phyloP scores from a whole-genome alignment of 805 yeast genomes.

The Ogataea henricii region DNA sequence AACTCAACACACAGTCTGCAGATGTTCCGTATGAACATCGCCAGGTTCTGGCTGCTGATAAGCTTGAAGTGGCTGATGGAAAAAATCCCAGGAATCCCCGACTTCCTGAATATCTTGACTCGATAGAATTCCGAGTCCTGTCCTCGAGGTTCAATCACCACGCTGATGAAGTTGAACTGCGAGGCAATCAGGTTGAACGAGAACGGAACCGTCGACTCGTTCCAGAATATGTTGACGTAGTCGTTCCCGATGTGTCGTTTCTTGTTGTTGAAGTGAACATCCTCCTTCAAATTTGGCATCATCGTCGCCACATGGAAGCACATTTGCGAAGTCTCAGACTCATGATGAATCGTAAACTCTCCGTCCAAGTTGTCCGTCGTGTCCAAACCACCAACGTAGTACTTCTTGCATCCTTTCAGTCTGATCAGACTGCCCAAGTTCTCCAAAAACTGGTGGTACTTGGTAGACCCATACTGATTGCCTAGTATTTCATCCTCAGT shows the following conservation, averaged over 20 bases:
- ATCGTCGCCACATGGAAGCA: constrained; percentile 79
- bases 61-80: constrained; percentile 77
- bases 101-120: constrained; percentile 63
- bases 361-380: constrained; percentile 73
- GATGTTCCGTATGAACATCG: constrained; percentile 66
- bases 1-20: constrained; percentile 68
- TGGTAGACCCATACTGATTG: constrained; percentile 63
- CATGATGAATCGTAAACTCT: constrained; percentile 70
- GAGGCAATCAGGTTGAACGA: constrained; percentile 64
- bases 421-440: constrained; percentile 62
- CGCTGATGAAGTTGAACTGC: constrained; percentile 81
- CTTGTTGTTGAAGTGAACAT: constrained; percentile 52
- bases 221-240: constrained; percentile 77
- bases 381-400: constrained; percentile 79
- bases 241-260: constrained; percentile 88
- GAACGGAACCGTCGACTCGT: constrained; percentile 69
- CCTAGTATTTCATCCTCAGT: constrained; percentile 64
- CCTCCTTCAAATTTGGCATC: constrained; percentile 62
- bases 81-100: constrained; percentile 75
- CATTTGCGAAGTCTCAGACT: constrained; percentile 67
- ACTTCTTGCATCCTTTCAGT: constrained; percentile 54
- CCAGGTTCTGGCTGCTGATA: constrained; percentile 57
- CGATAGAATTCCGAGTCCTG: constrained; percentile 43
- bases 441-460: constrained; percentile 59
- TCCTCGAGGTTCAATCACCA: constrained; percentile 65